These are phyloP conservation scores for Borovskyia barvae DNA, from an alignment of 208 protist genomes.

Conservation along the genomic window DNA sequence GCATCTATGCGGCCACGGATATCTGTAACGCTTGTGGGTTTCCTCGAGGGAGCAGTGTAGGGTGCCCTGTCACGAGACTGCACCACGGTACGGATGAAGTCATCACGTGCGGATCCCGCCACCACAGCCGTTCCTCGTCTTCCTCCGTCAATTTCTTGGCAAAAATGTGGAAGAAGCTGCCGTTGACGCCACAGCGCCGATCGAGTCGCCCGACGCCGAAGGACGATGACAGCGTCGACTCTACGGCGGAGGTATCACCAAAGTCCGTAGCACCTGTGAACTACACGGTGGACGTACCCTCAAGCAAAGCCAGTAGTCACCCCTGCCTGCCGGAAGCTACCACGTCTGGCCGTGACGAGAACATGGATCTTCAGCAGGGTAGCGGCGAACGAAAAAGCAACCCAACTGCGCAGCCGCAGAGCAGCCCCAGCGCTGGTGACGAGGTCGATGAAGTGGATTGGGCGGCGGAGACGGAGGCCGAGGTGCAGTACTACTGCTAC, in stretches of 20 bases:
- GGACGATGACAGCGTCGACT: not conserved
- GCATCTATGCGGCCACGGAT: constrained; percentile 24
- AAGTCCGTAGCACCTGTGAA: no score
- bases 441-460: not conserved
- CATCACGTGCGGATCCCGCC: constrained; percentile 2
- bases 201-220: not conserved
- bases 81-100: constrained; percentile 57
- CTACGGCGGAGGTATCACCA: not conserved
- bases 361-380: no score
- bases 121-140: constrained; percentile 9
- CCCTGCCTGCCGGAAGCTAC: no score
- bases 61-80: constrained; percentile 34
- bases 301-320: no score
- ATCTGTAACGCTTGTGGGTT: constrained; percentile 41
- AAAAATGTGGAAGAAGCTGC: constrained; percentile 15
- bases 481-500: constrained; percentile 57
- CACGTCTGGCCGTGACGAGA: no score
- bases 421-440: constrained; percentile 1
- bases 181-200: not conserved
- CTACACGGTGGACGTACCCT: no score
- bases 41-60: constrained; percentile 40
- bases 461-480: not conserved
- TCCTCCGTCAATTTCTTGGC: constrained; percentile 4
- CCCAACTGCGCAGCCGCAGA: no score
- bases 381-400: no score